A percentile compares a stretch with the other conserved stretches of the same genome.
Conservation (phyloP, 106 monocot species). For the Allium cepa region DNA sequence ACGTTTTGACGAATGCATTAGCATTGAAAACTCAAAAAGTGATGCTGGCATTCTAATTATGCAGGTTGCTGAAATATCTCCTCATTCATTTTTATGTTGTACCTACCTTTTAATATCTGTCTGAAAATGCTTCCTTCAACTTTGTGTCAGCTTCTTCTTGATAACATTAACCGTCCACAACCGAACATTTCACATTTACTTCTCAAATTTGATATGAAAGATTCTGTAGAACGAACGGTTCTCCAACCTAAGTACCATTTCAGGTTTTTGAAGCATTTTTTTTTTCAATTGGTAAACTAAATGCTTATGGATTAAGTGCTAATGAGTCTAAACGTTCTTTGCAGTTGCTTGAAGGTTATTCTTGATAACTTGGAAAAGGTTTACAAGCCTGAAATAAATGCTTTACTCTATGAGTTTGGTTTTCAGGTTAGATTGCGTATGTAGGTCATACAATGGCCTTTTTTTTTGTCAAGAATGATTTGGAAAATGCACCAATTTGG, state of each 20-base stretch:
- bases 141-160: slow-evolving; percentile 71
- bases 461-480: no score
- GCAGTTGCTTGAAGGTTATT: slow-evolving; percentile 92
- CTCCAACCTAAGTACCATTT: slow-evolving; percentile 91
- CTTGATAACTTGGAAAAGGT: slow-evolving; percentile 83
- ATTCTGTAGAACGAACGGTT: slow-evolving; percentile 53
- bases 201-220: slow-evolving; percentile 83
- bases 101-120: neutral
- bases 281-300: neutral
- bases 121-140: neutral
- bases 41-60: slow-evolving; percentile 86
- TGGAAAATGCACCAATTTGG: no score
- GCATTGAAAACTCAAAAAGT: slow-evolving; percentile 67
- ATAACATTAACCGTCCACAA: slow-evolving; percentile 77
- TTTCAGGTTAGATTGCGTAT: slow-evolving; percentile 59
- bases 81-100: neutral
- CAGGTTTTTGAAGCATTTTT: slow-evolving; percentile 39
- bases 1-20: slow-evolving; percentile 70
- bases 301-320: neutral
- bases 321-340: slow-evolving; percentile 1
- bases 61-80: slow-evolving; percentile 47
- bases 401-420: slow-evolving; percentile 70
- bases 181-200: slow-evolving; percentile 92
- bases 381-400: slow-evolving; percentile 73
- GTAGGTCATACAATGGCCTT: neutral